Evolutionary conservation across 345 rosid genomes (phyloP), one percentile per base, ranked within the genome.

Genomic region (Bretschneidera sinensis): DNA sequence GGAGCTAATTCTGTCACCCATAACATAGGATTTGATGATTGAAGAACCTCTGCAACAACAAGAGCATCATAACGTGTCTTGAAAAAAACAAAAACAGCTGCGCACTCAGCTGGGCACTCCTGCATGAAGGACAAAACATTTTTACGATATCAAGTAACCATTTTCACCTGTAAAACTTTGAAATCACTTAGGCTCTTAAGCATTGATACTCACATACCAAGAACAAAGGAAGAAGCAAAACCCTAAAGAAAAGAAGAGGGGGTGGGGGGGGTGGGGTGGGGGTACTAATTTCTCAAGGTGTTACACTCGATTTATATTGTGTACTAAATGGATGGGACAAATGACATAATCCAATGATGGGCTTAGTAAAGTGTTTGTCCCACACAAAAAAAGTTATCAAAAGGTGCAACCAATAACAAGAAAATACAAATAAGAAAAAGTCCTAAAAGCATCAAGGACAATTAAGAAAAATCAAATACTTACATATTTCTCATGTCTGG

Each of bases 1-100:
- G 99, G 97, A 64, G 99, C 99, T 58, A 74, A 66, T 66, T 90
- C 80, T 25, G 92, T 86, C 54, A 83, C 97, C 99, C 99, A 94
- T 69, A 76, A 61, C 97, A 90, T 87, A 24, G 99, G 96, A 81
- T 90, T 85, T 67, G 87, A 56, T 74, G 92, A 77, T 55, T 88
- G 96, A 68, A 82, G 95, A 76, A 82, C 64, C 77, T 86, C 85
- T 15, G 96, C 79, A 64, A 87, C 92, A 62, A 88, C 72, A 35
- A 72, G 78, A 62, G 99, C 97, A 76, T 86, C 82, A 71, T 79
- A 88, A 47, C 97, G 95, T 60, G 86, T 84, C 81, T 80, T 88
- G 74, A 90, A 90, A 65, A 83, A 90, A 63, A 94, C 99, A 79
- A 94, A 94, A 51, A 96, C 99, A 17, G 84, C 87, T 16, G 96